phyloP scores from a whole-genome alignment of 2,329 filamentous ascomycete species.

The Parasarocladium wereldwijsianum region DNA sequence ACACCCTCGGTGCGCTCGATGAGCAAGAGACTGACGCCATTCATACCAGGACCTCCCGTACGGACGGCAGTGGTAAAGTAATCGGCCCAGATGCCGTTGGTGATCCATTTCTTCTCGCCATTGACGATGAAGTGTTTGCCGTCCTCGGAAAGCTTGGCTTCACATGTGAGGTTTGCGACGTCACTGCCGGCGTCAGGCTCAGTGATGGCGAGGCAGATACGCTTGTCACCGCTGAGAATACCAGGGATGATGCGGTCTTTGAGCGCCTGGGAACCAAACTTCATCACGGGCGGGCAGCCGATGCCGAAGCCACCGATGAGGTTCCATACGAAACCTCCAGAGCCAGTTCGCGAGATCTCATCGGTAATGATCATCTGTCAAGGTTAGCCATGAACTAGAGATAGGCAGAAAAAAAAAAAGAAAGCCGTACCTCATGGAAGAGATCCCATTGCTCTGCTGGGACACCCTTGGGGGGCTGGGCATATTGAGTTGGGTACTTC shows the following conservation, averaged over 20 bases:
- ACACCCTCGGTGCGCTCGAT: conserved; percentile 87
- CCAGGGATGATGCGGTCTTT: conserved; percentile 79
- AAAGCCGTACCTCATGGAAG: conserved; percentile 95
- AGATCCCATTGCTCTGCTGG: conserved; percentile 86
- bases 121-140: conserved; percentile 99
- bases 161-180: conserved; percentile 88
- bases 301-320: conserved; percentile 94
- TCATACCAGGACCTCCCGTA: conserved; percentile 81
- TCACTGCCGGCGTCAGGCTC: conserved; percentile 92
- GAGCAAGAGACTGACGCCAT: conserved; percentile 77
- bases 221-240: conserved; percentile 83
- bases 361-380: conserved; percentile 90
- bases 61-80: conserved; percentile 78
- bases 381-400: too few relatives aligned
- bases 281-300: conserved; percentile 78
- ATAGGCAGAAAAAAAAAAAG: too few relatives aligned
- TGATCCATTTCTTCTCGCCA: conserved; percentile 99
- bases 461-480: conserved; percentile 61
- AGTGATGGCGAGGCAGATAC: conserved; percentile 93
- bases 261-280: conserved; percentile 76
- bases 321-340: conserved; percentile 94
- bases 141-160: conserved; percentile 87
- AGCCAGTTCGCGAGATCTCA: conserved; percentile 77
- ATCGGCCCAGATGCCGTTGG: conserved; percentile 90
- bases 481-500: conserved; percentile 65